A percentile compares a stretch with the other conserved stretches of the same genome.
Evolutionary conservation across 208 protist species (phyloP).

Genomic region (Blechomonas ayalai): DNA sequence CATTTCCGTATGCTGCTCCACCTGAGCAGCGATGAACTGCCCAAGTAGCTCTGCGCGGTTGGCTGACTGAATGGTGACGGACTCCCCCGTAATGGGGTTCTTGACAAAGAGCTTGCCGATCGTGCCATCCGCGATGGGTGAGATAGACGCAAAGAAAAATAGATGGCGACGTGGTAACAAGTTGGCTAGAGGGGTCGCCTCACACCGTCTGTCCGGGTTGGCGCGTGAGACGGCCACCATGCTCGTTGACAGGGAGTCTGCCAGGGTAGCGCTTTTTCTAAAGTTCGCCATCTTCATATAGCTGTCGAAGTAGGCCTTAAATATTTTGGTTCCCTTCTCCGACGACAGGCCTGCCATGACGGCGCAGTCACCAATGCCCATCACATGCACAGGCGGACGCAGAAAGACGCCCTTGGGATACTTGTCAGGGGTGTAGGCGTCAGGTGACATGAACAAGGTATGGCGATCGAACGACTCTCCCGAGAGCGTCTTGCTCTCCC

Average conservation of each 20-base stretch:
- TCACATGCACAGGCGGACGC: slow-evolving; percentile 67
- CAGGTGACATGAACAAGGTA: slow-evolving; percentile 49
- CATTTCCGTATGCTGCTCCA: slow-evolving; percentile 68
- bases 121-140: slow-evolving; percentile 15
- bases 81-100: slow-evolving; percentile 84
- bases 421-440: slow-evolving; percentile 13
- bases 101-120: slow-evolving; percentile 83
- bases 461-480: slow-evolving; percentile 79
- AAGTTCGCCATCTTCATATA: slow-evolving; percentile 82
- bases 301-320: slow-evolving; percentile 79
- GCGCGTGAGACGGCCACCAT: slow-evolving; percentile 59
- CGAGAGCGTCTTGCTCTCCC: slow-evolving; percentile 71
- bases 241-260: slow-evolving; percentile 62
- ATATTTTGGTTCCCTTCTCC: slow-evolving; percentile 79
- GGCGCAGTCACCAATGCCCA: slow-evolving; percentile 81
- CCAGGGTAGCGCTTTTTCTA: slow-evolving; percentile 75
- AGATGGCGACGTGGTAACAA: slow-evolving; percentile 77
- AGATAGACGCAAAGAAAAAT: slow-evolving; percentile 73
- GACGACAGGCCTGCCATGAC: slow-evolving; percentile 59
- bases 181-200: slow-evolving; percentile 67
- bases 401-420: slow-evolving; percentile 86
- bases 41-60: slow-evolving; percentile 45
- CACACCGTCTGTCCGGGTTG: slow-evolving; percentile 38
- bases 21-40: slow-evolving; percentile 60
- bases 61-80: slow-evolving; percentile 46